Evolutionary conservation across 345 rosid species (phyloP).

Genomic region (Sonneratia alba): DNA sequence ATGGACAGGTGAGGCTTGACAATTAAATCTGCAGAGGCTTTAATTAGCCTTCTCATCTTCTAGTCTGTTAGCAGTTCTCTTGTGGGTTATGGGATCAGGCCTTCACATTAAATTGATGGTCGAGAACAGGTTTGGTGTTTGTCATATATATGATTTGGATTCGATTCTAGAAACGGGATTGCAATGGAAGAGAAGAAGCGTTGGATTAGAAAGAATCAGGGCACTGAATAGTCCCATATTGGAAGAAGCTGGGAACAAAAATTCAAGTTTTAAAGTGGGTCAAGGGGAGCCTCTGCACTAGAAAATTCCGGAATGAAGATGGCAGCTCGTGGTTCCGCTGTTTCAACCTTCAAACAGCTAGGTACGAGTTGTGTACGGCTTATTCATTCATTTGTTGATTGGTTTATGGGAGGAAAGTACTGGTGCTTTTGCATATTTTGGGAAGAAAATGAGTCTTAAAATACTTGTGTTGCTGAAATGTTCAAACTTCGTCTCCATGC

Average conservation of each 20-base stretch:
- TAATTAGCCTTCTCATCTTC: not conserved
- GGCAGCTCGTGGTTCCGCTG: not conserved
- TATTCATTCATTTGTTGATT: slow-evolving; percentile 1
- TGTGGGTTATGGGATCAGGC: not conserved
- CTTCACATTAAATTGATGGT: not conserved
- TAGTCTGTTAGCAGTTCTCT: not conserved
- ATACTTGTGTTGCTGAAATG: too few species aligned
- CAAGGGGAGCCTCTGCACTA: not conserved
- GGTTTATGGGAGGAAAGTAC: not conserved
- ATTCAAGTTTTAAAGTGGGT: not conserved
- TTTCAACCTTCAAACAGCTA: not conserved
- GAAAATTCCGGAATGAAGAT: not conserved
- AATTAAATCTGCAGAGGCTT: not conserved
- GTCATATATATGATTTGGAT: not conserved
- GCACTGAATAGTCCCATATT: not conserved
- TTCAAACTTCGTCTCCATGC: too few species aligned
- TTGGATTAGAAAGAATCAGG: not conserved
- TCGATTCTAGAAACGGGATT: not conserved
- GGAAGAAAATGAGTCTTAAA: not conserved
- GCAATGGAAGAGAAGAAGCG: not conserved
- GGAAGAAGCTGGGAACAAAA: not conserved
- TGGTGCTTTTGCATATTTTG: not conserved
- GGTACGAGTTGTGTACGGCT: not conserved
- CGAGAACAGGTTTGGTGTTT: not conserved
- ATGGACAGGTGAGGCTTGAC: slow-evolving; percentile 44